Base-by-base conservation (phyloP, 495 filamentous ascomycete genomes). In the Evernia prunastri region DNA sequence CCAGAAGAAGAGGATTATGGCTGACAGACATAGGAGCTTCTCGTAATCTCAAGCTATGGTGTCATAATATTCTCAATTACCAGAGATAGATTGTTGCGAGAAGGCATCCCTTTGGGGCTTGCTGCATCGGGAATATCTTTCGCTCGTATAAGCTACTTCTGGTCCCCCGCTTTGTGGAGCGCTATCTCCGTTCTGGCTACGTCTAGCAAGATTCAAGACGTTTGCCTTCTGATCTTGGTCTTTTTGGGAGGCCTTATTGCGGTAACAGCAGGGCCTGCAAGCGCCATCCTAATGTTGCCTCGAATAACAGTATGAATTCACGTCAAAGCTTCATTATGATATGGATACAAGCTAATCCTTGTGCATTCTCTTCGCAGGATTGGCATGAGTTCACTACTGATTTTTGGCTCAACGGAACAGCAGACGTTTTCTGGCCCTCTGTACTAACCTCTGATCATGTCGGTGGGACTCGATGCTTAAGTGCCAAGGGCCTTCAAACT, bases 281-380 rank as follows among this genome's bases (percentile, higher is more conserved):
- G 63, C 45, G 63, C 63, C 33, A 56, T 68, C 4, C 56, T 65
- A 6, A 68, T 65, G 66, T 37, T 68, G 23, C 63, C 63, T 33
- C n/a, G 66, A 47, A 43, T 31, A 12, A 68, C 57, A 18, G 43
- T 68, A 57, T 23, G 40, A 6, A 33, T 36, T 20, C 54, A 39
- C 25, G n/a, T 56, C 49, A 25, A n/a, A 51, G 31, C 0, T 23
- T 23, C 23, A 1, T n/a, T 23, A 23, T 23, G 2, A 8, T 9
- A 8, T 45, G 18, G 42, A 0, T 13, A 49, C n/a, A 12, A 49
- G 23, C n/a, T 49, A 49, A 49, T 25, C 9, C n/a, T 4, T 9
- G 25, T 49, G 2, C 25, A 4, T 49, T 12, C 0, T 9, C 45
- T 13, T 25, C 13, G 27, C 40, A 65, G 58, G 61, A 27, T n/a